Evolutionary conservation across 441 rosid species (phyloP).

Genomic region (Gossypium davidsonii): DNA sequence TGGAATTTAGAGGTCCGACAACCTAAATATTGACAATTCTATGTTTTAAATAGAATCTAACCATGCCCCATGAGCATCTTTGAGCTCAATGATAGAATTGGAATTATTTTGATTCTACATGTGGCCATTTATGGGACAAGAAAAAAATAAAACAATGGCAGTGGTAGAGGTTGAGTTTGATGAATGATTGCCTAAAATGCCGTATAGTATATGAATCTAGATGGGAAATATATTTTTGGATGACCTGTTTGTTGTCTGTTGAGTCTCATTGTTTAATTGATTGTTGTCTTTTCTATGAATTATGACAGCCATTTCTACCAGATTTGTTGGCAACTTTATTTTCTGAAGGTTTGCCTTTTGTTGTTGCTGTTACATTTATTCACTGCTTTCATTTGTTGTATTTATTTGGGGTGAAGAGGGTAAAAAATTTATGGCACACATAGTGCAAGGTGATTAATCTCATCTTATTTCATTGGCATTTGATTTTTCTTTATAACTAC

Average conservation of each 20-base stretch:
- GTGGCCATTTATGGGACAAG: background rate
- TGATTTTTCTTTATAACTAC: conserved; percentile 8
- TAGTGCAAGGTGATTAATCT: background rate
- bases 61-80: background rate
- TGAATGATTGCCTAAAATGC: background rate
- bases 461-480: background rate
- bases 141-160: background rate
- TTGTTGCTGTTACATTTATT: background rate
- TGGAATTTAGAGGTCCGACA: background rate
- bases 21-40: background rate
- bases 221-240: background rate
- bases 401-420: background rate
- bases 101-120: background rate
- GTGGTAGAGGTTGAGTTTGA: background rate
- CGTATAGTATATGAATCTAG: background rate
- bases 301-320: background rate
- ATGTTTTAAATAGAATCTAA: background rate
- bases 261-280: background rate
- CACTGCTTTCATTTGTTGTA: background rate
- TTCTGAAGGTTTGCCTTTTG: background rate
- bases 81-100: background rate
- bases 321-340: background rate
- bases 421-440: background rate
- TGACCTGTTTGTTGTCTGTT: background rate
- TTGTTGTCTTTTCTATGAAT: background rate